Conservation (phyloP, 2,329 filamentous ascomycete species). For the Penicillium olsonii region DNA sequence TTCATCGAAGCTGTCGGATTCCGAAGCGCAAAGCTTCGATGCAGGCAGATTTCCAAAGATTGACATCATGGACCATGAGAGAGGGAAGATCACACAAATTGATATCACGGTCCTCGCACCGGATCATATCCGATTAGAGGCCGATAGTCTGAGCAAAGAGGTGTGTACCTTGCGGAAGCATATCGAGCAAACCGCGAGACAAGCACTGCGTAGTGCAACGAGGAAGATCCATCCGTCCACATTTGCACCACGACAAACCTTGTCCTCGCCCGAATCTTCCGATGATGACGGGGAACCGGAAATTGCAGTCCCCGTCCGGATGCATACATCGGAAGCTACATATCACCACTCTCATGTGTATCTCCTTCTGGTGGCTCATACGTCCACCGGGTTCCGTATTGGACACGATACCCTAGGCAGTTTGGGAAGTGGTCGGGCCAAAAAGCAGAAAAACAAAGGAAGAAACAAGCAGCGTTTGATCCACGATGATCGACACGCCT, state of each 20-base stretch:
- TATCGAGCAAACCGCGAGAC: conserved; percentile 22
- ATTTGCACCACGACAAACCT: conserved; percentile 6
- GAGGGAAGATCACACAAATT: conserved; percentile 36
- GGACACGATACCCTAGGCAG: conserved; percentile 51
- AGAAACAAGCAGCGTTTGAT: background rate
- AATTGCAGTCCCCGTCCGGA: conserved; percentile 22
- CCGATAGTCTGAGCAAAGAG: background rate
- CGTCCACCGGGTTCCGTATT: conserved; percentile 49
- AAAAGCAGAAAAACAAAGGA: conserved; percentile 3
- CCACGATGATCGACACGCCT: background rate
- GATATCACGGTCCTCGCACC: conserved; percentile 44
- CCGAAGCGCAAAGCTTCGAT: background rate
- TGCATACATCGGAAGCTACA: conserved; percentile 45
- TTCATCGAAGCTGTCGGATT: too few species aligned
- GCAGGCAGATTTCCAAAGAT: conserved; percentile 32
- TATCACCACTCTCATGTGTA: conserved; percentile 51
- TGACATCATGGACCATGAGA: conserved; percentile 29
- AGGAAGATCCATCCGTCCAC: conserved; percentile 17
- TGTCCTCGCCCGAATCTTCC: background rate
- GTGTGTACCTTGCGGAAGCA: conserved; percentile 25
- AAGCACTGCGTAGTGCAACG: conserved; percentile 19
- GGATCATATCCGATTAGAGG: conserved; percentile 18
- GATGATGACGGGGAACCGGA: background rate
- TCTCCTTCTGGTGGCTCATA: conserved; percentile 57
- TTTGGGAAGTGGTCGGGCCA: background rate